Percentiles rank a stretch among this genome's conserved stretches.
Conservation (phyloP, 2,329 filamentous ascomycete species). For the Alternaria arbusti region DNA sequence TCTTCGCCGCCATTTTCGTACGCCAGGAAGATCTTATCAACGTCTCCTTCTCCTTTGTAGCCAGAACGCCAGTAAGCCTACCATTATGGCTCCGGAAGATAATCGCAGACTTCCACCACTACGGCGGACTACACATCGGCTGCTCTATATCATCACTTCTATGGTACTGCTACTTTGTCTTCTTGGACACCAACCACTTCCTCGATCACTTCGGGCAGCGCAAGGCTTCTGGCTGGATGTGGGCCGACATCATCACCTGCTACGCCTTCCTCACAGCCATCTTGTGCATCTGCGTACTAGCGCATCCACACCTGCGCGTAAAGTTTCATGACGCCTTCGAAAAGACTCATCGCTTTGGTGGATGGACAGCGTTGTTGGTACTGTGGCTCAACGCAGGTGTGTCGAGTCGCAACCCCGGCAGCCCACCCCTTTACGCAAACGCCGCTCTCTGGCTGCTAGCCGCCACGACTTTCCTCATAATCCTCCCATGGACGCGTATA, state of each 20-base stretch:
- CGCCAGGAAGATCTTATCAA: conserved; percentile 47
- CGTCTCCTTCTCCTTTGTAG: conserved; percentile 31
- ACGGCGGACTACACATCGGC: conserved; percentile 46
- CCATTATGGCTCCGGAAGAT: conserved; percentile 33
- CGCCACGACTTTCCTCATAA: conserved; percentile 68
- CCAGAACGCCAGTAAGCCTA: conserved; percentile 30
- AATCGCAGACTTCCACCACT: conserved; percentile 39
- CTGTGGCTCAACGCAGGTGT: conserved; percentile 36
- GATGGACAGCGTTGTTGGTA: conserved; percentile 37
- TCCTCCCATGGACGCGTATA: conserved; percentile 76
- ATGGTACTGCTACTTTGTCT: conserved; percentile 55
- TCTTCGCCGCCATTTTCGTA: conserved; percentile 37
- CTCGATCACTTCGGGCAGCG: neutral
- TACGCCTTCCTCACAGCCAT: conserved; percentile 26
- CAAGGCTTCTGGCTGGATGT: conserved; percentile 24
- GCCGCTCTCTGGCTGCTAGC: conserved; percentile 69
- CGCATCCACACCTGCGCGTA: conserved; percentile 31
- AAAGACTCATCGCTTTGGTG: conserved; percentile 43
- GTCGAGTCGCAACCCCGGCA: neutral
- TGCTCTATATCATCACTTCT: conserved; percentile 36
- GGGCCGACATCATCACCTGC: conserved; percentile 22
- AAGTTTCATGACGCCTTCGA: conserved; percentile 45
- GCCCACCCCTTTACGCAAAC: conserved; percentile 9
- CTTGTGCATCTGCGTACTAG: conserved; percentile 30
- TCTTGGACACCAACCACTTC: conserved; percentile 37